phyloP scores from a whole-genome alignment of 2,329 filamentous ascomycete species.

The Hymenoscyphus fraxineus region DNA sequence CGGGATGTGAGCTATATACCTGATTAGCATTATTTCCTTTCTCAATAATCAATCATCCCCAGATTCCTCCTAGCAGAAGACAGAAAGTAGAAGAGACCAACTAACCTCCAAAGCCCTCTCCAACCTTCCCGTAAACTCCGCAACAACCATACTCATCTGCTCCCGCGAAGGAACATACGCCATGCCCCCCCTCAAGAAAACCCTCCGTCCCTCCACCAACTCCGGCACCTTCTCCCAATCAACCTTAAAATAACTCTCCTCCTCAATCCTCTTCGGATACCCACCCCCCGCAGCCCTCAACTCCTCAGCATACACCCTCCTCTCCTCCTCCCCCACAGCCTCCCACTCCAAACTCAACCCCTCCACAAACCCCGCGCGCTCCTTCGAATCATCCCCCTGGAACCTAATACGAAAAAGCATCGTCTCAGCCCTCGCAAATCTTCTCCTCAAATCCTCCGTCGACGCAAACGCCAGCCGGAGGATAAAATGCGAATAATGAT shows the following conservation, averaged over 20 bases:
- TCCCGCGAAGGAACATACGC: constrained; percentile 88
- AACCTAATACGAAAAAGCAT: constrained; percentile 85
- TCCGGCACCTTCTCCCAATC: constrained; percentile 94
- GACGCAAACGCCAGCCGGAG: constrained; percentile 86
- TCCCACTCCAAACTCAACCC: constrained; percentile 82
- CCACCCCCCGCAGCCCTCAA: constrained; percentile 35
- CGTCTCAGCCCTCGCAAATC: constrained; percentile 83
- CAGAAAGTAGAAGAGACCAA: background rate
- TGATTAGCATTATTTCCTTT: constrained; percentile 3
- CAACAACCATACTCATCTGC: constrained; percentile 82
- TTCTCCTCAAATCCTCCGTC: constrained; percentile 82
- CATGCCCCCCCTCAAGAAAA: constrained; percentile 75
- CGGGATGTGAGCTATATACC: constrained; percentile 71
- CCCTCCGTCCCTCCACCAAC: constrained; percentile 73
- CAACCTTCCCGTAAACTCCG: constrained; percentile 76
- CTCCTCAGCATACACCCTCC: constrained; percentile 39
- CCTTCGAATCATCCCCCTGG: constrained; percentile 67
- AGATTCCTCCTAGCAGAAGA: background rate
- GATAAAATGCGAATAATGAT: constrained; percentile 98
- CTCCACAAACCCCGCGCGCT: constrained; percentile 72
- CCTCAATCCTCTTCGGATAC: constrained; percentile 52
- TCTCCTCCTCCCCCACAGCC: constrained; percentile 74
- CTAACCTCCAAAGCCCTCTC: constrained; percentile 77
- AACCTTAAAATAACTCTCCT: constrained; percentile 92
- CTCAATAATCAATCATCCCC: background rate